These are phyloP conservation scores for Corylus heterophylla DNA, from an alignment of 306 rosid genomes.

Conservation along the genomic window DNA sequence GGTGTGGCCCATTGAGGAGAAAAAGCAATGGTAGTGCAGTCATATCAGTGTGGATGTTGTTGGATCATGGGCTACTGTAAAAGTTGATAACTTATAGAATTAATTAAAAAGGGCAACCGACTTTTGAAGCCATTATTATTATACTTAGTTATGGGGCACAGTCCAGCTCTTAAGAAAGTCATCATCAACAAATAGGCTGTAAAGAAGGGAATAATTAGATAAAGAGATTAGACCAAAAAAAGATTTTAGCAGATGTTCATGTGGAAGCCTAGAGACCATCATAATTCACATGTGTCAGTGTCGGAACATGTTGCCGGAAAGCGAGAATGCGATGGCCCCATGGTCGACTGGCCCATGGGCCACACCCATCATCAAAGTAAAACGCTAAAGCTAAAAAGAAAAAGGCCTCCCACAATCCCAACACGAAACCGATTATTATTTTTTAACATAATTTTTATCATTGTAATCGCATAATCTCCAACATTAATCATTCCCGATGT, in stretches of 20 bases:
- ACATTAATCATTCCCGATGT: conserved; percentile 21
- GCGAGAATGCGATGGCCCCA: conserved; percentile 34
- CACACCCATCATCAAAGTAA: conserved; percentile 20
- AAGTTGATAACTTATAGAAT: neutral
- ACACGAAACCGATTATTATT: neutral
- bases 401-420: conserved; percentile 20
- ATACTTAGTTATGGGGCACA: neutral
- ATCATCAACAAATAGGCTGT: conserved; percentile 21
- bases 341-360: conserved; percentile 23
- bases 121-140: conserved; percentile 26
- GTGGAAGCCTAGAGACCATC: conserved; percentile 6
- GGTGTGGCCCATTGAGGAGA: neutral
- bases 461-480: conserved; percentile 9
- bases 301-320: conserved; percentile 40
- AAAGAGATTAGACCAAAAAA: neutral
- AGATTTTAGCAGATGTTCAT: neutral
- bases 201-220: conserved; percentile 6
- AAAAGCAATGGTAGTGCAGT: neutral
- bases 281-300: conserved; percentile 33
- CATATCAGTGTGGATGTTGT: neutral
- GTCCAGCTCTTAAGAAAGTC: neutral
- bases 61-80: conserved; percentile 9
- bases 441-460: conserved; percentile 1
- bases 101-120: neutral
- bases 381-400: neutral